Evolutionary conservation across 495 filamentous ascomycete species (phyloP).

Genomic region (Xylaria palmicola): DNA sequence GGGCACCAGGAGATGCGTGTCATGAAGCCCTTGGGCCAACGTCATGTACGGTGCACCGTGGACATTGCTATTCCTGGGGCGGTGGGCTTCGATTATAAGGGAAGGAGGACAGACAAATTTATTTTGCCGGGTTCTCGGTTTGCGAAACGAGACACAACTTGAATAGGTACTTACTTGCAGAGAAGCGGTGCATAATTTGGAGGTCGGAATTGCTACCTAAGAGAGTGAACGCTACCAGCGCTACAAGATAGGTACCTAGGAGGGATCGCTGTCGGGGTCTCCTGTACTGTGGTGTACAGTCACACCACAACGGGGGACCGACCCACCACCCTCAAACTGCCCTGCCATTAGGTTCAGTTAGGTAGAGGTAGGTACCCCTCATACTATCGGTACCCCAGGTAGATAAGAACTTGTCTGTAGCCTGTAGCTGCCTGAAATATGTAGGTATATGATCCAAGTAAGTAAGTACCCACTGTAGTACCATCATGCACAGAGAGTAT

Average conservation of each 20-base stretch:
- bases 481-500: no score
- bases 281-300: neutral
- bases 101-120: neutral
- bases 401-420: neutral
- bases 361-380: neutral
- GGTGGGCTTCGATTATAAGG: neutral
- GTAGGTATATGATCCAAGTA: no score
- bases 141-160: neutral
- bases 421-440: no score
- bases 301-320: neutral
- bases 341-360: neutral
- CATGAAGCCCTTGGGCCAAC: conserved; percentile 10
- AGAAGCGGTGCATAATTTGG: neutral
- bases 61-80: neutral
- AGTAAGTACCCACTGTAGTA: no score
- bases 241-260: neutral
- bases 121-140: neutral
- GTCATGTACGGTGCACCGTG: neutral
- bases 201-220: no score
- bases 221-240: neutral
- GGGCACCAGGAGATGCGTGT: conserved; percentile 8
- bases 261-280: no score
- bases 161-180: neutral
- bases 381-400: neutral
- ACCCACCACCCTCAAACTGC: neutral